A percentile compares a stretch with the other conserved stretches of the same genome.
phyloP scores from a whole-genome alignment of 306 rosid species.

The Alnus rubra region DNA sequence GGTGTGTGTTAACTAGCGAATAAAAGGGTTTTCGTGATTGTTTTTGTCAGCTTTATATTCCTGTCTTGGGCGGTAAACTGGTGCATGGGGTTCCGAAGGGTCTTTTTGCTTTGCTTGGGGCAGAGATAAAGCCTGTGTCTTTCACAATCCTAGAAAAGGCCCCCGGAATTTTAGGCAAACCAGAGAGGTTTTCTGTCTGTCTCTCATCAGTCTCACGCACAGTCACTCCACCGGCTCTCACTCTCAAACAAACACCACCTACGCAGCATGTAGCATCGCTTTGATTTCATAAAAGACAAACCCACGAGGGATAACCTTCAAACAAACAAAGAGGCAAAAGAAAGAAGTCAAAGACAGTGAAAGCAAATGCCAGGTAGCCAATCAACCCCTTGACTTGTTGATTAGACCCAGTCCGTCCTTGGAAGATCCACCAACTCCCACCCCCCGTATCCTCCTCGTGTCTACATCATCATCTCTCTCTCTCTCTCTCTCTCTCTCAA shows the following conservation, averaged over 20 bases:
- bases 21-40: no score
- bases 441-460: not conserved
- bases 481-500: not conserved
- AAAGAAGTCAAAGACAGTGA: not conserved
- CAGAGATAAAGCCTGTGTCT: slow-evolving; percentile 20
- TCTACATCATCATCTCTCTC: slow-evolving; percentile 2
- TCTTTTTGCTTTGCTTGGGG: slow-evolving; percentile 12
- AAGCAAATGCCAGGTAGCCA: not conserved
- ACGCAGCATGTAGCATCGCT: slow-evolving; percentile 14
- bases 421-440: slow-evolving; percentile 35
- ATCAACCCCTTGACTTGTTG: slow-evolving; percentile 28
- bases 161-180: slow-evolving; percentile 41
- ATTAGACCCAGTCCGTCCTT: slow-evolving; percentile 31
- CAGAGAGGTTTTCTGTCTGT: slow-evolving; percentile 10
- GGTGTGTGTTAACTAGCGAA: no score
- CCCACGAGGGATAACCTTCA: slow-evolving; percentile 45
- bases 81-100: slow-evolving; percentile 1
- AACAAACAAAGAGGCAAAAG: slow-evolving; percentile 24
- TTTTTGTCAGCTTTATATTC: not conserved
- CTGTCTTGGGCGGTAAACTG: slow-evolving; percentile 1
- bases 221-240: slow-evolving; percentile 21
- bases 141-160: slow-evolving; percentile 21
- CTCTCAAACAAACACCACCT: slow-evolving; percentile 19
- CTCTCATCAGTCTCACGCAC: not conserved
- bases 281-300: slow-evolving; percentile 44